Evolutionary conservation across 495 filamentous ascomycete genomes (phyloP).

Genomic region (Wilcoxina mikolae): DNA sequence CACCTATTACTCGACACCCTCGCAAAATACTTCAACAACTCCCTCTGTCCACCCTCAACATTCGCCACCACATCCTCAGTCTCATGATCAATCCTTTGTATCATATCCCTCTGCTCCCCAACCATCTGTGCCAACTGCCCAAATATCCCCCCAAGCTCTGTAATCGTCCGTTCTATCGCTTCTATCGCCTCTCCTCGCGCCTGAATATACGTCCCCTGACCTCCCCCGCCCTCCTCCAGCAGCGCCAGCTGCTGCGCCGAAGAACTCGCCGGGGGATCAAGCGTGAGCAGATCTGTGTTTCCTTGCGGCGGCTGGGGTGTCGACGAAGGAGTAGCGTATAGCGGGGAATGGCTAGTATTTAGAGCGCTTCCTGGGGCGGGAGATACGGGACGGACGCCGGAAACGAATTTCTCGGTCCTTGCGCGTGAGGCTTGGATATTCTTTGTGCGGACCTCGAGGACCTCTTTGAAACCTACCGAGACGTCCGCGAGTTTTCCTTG

Average conservation of each 20-base stretch:
- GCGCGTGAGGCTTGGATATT: conserved; percentile 91
- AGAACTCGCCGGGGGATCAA: conserved; percentile 49
- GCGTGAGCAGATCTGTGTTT: conserved; percentile 59
- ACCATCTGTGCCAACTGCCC: conserved; percentile 97
- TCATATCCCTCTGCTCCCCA: conserved; percentile 89
- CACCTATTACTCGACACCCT: conserved; percentile 87
- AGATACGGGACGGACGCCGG: conserved; percentile 35
- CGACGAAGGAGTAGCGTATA: conserved; percentile 60
- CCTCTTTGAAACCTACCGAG: conserved; percentile 87
- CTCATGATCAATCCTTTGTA: conserved; percentile 85
- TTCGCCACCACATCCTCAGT: conserved; percentile 95
- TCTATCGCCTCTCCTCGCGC: conserved; percentile 93
- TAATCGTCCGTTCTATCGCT: conserved; percentile 89
- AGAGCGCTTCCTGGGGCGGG: neutral
- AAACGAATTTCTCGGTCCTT: conserved; percentile 90
- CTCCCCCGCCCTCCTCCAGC: conserved; percentile 83
- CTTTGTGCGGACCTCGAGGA: conserved; percentile 90
- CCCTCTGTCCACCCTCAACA: conserved; percentile 85
- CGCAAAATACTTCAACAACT: conserved; percentile 92
- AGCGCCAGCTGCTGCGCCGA: conserved; percentile 80
- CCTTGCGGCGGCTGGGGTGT: conserved; percentile 34
- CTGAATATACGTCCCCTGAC: conserved; percentile 69
- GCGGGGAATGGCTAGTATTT: conserved; percentile 41
- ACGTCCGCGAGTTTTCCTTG: conserved; percentile 94
- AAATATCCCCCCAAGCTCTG: conserved; percentile 87